phyloP scores from a whole-genome alignment of 441 rosid species.

The Heliophila coronopifolia region DNA sequence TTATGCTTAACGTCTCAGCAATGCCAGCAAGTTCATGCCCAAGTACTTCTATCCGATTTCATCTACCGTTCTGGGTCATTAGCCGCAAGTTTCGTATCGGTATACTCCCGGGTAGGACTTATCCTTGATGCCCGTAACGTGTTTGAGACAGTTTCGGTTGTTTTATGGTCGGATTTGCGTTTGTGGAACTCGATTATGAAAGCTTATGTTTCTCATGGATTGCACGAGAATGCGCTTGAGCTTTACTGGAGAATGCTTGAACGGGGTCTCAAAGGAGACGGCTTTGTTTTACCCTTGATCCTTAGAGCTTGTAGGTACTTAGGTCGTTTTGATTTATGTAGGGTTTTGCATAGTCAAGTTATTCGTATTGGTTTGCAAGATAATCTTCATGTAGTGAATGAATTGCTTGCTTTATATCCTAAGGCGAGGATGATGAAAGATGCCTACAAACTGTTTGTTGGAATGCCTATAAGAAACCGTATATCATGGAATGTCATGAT shows the following conservation, averaged over 20 bases:
- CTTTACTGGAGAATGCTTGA: slow-evolving; percentile 46
- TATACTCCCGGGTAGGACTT: slow-evolving; percentile 42
- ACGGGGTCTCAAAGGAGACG: slow-evolving; percentile 44
- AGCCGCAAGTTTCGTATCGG: slow-evolving; percentile 42
- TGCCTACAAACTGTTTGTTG: slow-evolving; percentile 50
- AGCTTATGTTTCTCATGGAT: slow-evolving; percentile 40
- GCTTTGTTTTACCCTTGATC: slow-evolving; percentile 40
- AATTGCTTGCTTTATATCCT: slow-evolving; percentile 50
- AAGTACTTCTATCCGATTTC: slow-evolving; percentile 31
- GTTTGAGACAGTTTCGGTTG: slow-evolving; percentile 35
- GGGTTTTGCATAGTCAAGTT: slow-evolving; percentile 39
- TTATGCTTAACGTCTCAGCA: slow-evolving; percentile 32
- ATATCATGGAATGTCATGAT: slow-evolving; percentile 69
- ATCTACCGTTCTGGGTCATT: slow-evolving; percentile 36
- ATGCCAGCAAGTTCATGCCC: slow-evolving; percentile 41
- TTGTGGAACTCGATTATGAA: slow-evolving; percentile 55
- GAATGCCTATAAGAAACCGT: slow-evolving; percentile 42
- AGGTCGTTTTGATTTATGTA: slow-evolving; percentile 28
- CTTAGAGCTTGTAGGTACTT: slow-evolving; percentile 37
- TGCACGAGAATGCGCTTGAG: slow-evolving; percentile 32
- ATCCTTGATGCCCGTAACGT: slow-evolving; percentile 39
- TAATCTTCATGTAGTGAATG: slow-evolving; percentile 49
- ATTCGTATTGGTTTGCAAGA: slow-evolving; percentile 40
- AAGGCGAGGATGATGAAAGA: slow-evolving; percentile 36
- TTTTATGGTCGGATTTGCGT: slow-evolving; percentile 33